Conservation (phyloP, 306 rosid species). For the Cicer pinnatifidum region DNA sequence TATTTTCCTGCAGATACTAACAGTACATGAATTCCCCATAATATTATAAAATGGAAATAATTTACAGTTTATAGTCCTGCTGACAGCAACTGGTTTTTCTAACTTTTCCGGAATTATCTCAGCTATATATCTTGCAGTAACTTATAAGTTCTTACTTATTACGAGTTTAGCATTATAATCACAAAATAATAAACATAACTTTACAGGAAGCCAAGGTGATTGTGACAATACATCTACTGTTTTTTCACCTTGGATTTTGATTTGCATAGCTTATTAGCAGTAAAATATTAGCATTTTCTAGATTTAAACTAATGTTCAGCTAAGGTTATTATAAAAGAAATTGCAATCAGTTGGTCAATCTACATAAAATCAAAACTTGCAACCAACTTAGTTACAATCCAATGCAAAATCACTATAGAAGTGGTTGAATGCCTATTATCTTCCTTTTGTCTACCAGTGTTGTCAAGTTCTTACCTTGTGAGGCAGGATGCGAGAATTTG, state of each 20-base stretch:
- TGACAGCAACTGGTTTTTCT: slow-evolving; percentile 22
- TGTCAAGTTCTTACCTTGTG: too few relatives aligned
- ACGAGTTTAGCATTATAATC: not conserved
- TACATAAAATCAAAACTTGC: too few relatives aligned
- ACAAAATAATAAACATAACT: not conserved
- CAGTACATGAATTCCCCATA: slow-evolving; percentile 12
- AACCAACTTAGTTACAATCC: too few relatives aligned
- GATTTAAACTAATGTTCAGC: too few relatives aligned
- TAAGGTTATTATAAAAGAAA: too few relatives aligned
- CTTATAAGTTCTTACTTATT: not conserved
- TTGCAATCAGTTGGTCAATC: too few relatives aligned
- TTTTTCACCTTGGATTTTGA: not conserved
- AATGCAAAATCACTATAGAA: too few relatives aligned
- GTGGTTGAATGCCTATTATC: too few relatives aligned
- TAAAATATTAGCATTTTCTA: too few relatives aligned
- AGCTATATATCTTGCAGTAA: slow-evolving; percentile 18
- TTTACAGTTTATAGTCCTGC: slow-evolving; percentile 5
- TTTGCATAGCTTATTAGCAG: not conserved
- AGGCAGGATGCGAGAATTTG: too few relatives aligned
- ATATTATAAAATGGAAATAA: slow-evolving; percentile 4
- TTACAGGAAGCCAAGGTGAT: not conserved
- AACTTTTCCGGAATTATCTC: slow-evolving; percentile 20
- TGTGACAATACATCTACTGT: not conserved
- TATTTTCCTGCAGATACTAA: slow-evolving; percentile 15
- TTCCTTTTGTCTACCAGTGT: too few relatives aligned